Evolutionary conservation across 768 basidiomycete genomes (phyloP).

Genomic region (Hysterangium stoloniferum): DNA sequence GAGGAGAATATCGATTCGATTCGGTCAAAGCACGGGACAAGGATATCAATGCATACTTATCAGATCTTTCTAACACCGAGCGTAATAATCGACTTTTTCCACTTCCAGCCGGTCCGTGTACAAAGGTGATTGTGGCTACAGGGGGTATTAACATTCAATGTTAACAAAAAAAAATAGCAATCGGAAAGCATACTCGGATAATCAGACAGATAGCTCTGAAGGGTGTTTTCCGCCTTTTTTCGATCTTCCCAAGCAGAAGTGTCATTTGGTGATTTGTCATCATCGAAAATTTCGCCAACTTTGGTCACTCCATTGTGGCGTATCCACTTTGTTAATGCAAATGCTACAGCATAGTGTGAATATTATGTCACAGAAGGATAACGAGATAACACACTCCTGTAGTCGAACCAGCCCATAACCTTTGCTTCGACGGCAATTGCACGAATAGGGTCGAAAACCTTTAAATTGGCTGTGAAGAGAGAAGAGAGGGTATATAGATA

Average conservation of each 20-base stretch:
- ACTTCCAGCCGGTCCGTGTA: conserved; percentile 80
- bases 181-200: conserved; percentile 53
- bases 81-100: conserved; percentile 63
- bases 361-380: background rate
- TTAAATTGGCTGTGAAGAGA: background rate
- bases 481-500: background rate
- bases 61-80: conserved; percentile 41
- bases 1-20: background rate
- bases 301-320: conserved; percentile 49
- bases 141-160: conserved; percentile 10
- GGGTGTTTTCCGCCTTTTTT: conserved; percentile 58
- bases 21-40: background rate
- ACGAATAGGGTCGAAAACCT: conserved; percentile 93
- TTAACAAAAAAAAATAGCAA: background rate
- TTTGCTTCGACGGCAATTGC: conserved; percentile 76
- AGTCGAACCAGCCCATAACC: conserved; percentile 79
- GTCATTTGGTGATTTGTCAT: background rate
- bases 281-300: background rate
- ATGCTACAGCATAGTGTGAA: conserved; percentile 39
- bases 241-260: conserved; percentile 73
- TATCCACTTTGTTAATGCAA: conserved; percentile 70
- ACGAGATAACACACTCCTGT: conserved; percentile 41
- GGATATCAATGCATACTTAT: conserved; percentile 36
- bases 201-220: conserved; percentile 71
- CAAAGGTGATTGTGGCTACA: conserved; percentile 64